Conservation (phyloP, 441 rosid genomes). For the Bruguiera hainesii region DNA sequence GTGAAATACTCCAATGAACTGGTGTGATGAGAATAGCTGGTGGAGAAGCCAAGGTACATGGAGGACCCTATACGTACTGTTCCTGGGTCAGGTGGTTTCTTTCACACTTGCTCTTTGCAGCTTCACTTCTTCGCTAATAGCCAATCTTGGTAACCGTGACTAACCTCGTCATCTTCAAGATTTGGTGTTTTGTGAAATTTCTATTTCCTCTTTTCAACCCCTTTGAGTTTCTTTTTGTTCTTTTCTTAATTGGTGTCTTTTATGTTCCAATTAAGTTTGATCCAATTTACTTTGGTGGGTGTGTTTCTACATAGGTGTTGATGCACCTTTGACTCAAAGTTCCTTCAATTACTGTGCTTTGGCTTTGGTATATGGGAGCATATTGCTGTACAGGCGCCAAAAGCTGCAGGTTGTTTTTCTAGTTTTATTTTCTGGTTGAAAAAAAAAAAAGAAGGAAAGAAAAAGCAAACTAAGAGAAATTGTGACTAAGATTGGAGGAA, state of each 20-base stretch:
- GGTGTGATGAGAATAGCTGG: slow-evolving; percentile 15
- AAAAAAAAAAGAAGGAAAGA: no score
- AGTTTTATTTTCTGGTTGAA: not conserved
- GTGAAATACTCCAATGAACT: slow-evolving; percentile 17
- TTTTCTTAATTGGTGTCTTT: not conserved
- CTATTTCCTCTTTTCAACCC: not conserved
- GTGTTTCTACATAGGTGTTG: slow-evolving; percentile 34
- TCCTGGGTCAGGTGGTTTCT: slow-evolving; percentile 56
- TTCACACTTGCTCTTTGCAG: slow-evolving; percentile 39
- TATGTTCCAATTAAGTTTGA: not conserved
- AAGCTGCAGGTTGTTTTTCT: slow-evolving; percentile 29
- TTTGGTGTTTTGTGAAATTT: not conserved
- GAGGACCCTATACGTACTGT: slow-evolving; percentile 33
- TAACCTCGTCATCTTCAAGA: not conserved
- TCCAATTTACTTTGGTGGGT: not conserved
- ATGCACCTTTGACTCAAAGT: slow-evolving; percentile 54
- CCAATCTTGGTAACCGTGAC: slow-evolving; percentile 39
- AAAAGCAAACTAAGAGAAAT: no score
- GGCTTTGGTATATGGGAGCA: slow-evolving; percentile 46
- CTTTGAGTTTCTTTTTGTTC: not conserved
- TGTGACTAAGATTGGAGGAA: not conserved
- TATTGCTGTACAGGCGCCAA: slow-evolving; percentile 38
- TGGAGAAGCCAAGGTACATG: slow-evolving; percentile 26
- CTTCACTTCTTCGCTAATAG: slow-evolving; percentile 51
- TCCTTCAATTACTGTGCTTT: slow-evolving; percentile 37